These are phyloP conservation scores for Tarenaya hassleriana DNA, from an alignment of 345 rosid species.

Conservation along the genomic window DNA sequence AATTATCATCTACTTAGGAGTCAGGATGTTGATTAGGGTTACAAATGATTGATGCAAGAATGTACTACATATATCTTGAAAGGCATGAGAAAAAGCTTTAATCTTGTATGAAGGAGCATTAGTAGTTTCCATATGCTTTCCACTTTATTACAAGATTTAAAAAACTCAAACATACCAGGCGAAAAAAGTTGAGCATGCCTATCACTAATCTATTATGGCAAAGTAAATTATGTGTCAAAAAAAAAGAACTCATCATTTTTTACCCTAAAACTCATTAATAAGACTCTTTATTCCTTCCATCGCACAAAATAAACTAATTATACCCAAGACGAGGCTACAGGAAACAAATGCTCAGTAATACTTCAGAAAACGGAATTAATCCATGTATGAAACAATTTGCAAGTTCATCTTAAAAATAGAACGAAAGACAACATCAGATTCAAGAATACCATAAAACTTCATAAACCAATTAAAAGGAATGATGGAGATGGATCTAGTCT, in stretches of 20 bases:
- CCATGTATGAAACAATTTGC: constrained; percentile 6
- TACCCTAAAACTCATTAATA: background rate
- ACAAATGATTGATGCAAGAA: too few species aligned
- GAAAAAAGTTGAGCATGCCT: too few species aligned
- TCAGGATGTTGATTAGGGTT: too few species aligned
- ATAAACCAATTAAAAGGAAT: background rate
- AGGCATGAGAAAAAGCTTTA: too few species aligned
- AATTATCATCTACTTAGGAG: too few species aligned
- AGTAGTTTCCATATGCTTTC: too few species aligned
- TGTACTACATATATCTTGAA: too few species aligned
- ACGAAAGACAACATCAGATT: constrained; percentile 12
- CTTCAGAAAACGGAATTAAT: constrained; percentile 5
- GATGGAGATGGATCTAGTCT: background rate
- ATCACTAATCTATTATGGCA: too few species aligned
- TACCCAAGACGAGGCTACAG: constrained; percentile 7
- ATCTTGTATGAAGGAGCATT: too few species aligned
- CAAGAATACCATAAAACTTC: constrained; percentile 9
- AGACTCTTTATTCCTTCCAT: background rate
- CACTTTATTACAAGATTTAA: too few species aligned
- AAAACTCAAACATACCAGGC: too few species aligned
- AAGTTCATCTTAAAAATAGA: constrained; percentile 1
- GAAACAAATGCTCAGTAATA: constrained; percentile 3
- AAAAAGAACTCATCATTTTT: constrained; percentile 4
- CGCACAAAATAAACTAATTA: constrained; percentile 4
- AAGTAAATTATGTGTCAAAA: too few species aligned